These are phyloP conservation scores for Pythium chondricola DNA, from an alignment of 352 stramenopile species.

Conservation along the genomic window DNA sequence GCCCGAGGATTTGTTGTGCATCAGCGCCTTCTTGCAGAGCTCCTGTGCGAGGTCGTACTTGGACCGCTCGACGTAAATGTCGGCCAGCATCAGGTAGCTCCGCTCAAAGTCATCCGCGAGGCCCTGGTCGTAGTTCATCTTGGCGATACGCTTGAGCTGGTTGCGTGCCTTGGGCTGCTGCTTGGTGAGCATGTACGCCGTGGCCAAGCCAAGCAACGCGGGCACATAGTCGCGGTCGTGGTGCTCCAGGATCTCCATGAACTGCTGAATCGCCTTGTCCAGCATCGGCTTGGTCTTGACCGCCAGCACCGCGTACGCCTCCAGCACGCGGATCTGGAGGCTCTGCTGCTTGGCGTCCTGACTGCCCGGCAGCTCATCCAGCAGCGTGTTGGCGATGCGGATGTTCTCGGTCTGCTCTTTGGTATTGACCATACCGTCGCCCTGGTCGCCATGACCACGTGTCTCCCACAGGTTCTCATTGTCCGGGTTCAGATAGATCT, in stretches of 20 bases:
- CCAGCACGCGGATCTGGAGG: slow-evolving; percentile 72
- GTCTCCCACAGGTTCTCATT: slow-evolving; percentile 91
- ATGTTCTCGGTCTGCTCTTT: slow-evolving; percentile 86
- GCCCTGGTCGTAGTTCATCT: slow-evolving; percentile 87
- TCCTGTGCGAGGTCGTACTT: slow-evolving; percentile 93
- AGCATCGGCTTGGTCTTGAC: slow-evolving; percentile 79
- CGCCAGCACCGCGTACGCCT: slow-evolving; percentile 82
- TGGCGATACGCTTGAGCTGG: slow-evolving; percentile 93
- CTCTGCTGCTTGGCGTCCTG: slow-evolving; percentile 35
- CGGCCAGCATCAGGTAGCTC: slow-evolving; percentile 90
- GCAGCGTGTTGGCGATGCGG: slow-evolving; percentile 79
- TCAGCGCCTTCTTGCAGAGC: slow-evolving; percentile 89
- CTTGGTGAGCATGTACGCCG: slow-evolving; percentile 91
- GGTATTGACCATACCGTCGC: slow-evolving; percentile 26
- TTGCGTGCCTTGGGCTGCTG: slow-evolving; percentile 90
- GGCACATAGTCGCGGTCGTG: slow-evolving; percentile 87
- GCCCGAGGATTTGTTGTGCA: slow-evolving; percentile 90
- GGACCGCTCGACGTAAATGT: slow-evolving; percentile 88
- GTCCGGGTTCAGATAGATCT: slow-evolving; percentile 93
- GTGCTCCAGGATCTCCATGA: slow-evolving; percentile 88
- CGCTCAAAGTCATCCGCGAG: slow-evolving; percentile 91
- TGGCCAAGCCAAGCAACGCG: slow-evolving; percentile 84
- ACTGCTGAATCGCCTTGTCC: slow-evolving; percentile 85
- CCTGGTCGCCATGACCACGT: neutral
- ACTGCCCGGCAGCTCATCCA: slow-evolving; percentile 75